Percentiles rank a stretch among this genome's conserved stretches.
These are phyloP conservation scores for Beauveria scarabaeidicola DNA, from an alignment of 2,329 filamentous ascomycete species.

Conservation along the genomic window DNA sequence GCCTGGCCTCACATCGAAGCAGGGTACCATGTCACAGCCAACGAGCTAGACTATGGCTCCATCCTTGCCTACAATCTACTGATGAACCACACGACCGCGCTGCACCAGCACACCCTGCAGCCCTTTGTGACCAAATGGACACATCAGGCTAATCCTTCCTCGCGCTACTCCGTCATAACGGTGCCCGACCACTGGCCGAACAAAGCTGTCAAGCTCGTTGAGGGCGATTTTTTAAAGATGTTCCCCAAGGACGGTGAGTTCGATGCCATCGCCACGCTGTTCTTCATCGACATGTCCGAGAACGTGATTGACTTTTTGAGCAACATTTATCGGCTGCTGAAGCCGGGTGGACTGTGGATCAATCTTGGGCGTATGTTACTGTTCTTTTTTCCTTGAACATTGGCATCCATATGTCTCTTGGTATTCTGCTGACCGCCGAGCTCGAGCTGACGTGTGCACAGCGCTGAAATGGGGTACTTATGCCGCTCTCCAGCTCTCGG, in stretches of 20 bases:
- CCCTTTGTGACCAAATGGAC: neutral
- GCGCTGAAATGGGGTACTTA: neutral
- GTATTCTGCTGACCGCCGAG: neutral
- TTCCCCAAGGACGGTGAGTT: neutral
- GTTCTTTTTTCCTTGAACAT: neutral
- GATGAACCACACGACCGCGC: neutral
- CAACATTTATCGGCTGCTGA: neutral
- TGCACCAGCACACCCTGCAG: neutral
- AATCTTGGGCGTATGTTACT: neutral
- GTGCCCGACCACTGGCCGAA: neutral
- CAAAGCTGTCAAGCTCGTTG: neutral
- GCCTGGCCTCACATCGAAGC: neutral
- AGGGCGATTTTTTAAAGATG: neutral
- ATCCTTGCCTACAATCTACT: neutral
- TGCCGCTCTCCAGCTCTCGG: neutral
- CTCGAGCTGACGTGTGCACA: neutral
- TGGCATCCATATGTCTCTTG: neutral
- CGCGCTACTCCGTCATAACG: neutral
- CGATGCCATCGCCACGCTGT: neutral
- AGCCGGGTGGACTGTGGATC: neutral
- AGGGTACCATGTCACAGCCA: neutral
- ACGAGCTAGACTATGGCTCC: neutral
- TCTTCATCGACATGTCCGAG: neutral
- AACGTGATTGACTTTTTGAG: neutral
- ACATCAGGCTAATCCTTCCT: neutral